Percentiles rank a stretch among this genome's conserved stretches.
These are phyloP conservation scores for Pyrenula massariospora DNA, from an alignment of 495 filamentous ascomycete species.

Conservation along the genomic window DNA sequence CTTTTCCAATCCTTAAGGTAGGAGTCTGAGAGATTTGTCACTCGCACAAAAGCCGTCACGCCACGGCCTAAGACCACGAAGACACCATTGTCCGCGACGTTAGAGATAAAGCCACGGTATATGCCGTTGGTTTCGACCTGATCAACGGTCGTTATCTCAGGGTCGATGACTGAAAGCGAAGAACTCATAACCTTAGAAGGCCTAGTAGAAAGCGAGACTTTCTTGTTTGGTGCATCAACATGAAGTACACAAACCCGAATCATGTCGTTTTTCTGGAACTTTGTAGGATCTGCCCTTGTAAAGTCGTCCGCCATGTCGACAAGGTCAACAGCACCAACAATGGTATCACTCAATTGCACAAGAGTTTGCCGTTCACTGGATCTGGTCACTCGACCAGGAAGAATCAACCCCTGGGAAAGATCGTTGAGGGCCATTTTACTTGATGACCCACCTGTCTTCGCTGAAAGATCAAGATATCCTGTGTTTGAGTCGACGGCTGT, in stretches of 20 bases:
- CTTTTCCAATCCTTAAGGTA: slow-evolving; percentile 95
- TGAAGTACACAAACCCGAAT: slow-evolving; percentile 71
- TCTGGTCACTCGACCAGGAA: slow-evolving; percentile 76
- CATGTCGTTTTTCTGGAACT: slow-evolving; percentile 70
- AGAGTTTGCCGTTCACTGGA: slow-evolving; percentile 70
- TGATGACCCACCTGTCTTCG: slow-evolving; percentile 39
- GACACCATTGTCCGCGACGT: slow-evolving; percentile 72
- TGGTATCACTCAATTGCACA: slow-evolving; percentile 67
- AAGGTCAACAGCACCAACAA: slow-evolving; percentile 64
- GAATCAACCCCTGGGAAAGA: slow-evolving; percentile 62
- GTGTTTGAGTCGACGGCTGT: slow-evolving; percentile 60
- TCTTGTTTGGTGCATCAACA: slow-evolving; percentile 74
- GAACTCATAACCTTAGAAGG: slow-evolving; percentile 84
- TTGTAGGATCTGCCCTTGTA: slow-evolving; percentile 52
- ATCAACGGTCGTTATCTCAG: slow-evolving; percentile 53
- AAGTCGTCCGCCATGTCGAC: slow-evolving; percentile 82
- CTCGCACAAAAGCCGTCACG: slow-evolving; percentile 68
- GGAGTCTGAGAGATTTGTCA: slow-evolving; percentile 79
- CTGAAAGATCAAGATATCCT: slow-evolving; percentile 71
- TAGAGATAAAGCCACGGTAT: slow-evolving; percentile 79
- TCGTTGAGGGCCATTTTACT: slow-evolving; percentile 52
- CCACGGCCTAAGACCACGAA: slow-evolving; percentile 71
- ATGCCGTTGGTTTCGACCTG: slow-evolving; percentile 71
- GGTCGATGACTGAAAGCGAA: slow-evolving; percentile 69
- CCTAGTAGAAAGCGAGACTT: slow-evolving; percentile 65